Base-by-base conservation (phyloP, 2,329 filamentous ascomycete species). In the Phaeosphaeria sp. region DNA sequence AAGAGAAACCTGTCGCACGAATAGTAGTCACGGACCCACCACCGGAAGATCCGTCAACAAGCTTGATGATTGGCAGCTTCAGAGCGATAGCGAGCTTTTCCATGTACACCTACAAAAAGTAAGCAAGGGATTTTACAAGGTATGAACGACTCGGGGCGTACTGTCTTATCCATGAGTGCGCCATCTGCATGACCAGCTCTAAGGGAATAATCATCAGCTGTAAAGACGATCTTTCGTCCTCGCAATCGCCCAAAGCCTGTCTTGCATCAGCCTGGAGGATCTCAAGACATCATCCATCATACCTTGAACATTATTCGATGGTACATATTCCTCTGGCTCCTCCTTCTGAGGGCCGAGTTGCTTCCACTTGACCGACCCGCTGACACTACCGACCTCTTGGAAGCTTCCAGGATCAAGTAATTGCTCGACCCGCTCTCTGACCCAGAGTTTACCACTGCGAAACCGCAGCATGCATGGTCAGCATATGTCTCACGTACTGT, bases 101-200 rank as follows among this genome's bases (percentile, higher is more conserved):
- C 68, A 87, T 81, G 64, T 88, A 88, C 21, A 86, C 72, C 74
- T 77, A 42, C 9, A 22, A 0, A 1, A 2, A 5, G 30, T 75
- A n/a, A 75, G 68, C 27, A 46, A 17, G 25, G 41, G n/a, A 1
- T n/a, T 11, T 18, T 23, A 6, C 17, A 3, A 11, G 3, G 18
- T 20, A 18, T 33, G 25, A 21, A 33, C n/a, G 44, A 17, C 23
- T 36, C 15, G 27, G 17, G 2, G 30, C 67, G 9, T 60, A 75
- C 66, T 0, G 85, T 88, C 73, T 87, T 87, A 46, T 81, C 84
- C 68, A 84, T 79, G 33, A 85, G 77, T 15, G 85, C 80, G 0
- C 87, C 87, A 73, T 89, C 87, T 0, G 87, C 86, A 77, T 89
- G 87, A 1, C 87, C 87, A 25, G 86, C 85, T 6, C 87, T 78